Evolutionary conservation across 805 yeast species (phyloP), one percentile per base, ranked within the genome.

Genomic region (Lachancea waltii): DNA sequence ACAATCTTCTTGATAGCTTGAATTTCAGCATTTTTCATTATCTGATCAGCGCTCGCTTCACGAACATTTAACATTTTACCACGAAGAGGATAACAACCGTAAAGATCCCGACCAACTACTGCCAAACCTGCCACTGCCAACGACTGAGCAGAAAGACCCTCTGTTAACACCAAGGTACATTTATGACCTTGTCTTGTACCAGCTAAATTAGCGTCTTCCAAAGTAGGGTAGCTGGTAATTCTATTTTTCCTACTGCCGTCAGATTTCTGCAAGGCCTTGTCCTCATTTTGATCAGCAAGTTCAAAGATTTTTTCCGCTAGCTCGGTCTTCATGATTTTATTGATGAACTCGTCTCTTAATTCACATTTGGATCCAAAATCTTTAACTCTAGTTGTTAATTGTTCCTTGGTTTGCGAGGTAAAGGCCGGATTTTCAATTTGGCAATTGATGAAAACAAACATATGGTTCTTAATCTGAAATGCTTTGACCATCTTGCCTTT

Each of bases 381-480:
- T 14, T 82, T 70, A 0, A 79, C 79, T 56, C 92, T 79, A 0
- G 97, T 86, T 17, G 96, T 89, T 52, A 92, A 67, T 56, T 87
- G 95, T 60, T 92, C 98, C 56, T 92, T 92, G 0, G 98, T 92
- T 65, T 92, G 98, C 0, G 97, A 89, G 0, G 97, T 87, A 59
- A 92, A 92, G 0, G 97, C 94, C 0, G 98, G 98, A 51, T 92
- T 92, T 57, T 87, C 96, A 62, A 92, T 79, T 50, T 89, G 69
- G 71, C 96, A 86, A 61, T 92, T 92, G 45, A 92, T 69, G 52
- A 92, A 92, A 24, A 92, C 54, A 52, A 92, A 92, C 80, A 92
- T 84, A 60, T 87, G 82, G 62, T 81, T 86, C 56, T 81, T 79
- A 41, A 92, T 83, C 63, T 92, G 97, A 50, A 81, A 81, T 3